phyloP scores from a whole-genome alignment of 2,329 filamentous ascomycete genomes.

The Fusarium goolgardi region DNA sequence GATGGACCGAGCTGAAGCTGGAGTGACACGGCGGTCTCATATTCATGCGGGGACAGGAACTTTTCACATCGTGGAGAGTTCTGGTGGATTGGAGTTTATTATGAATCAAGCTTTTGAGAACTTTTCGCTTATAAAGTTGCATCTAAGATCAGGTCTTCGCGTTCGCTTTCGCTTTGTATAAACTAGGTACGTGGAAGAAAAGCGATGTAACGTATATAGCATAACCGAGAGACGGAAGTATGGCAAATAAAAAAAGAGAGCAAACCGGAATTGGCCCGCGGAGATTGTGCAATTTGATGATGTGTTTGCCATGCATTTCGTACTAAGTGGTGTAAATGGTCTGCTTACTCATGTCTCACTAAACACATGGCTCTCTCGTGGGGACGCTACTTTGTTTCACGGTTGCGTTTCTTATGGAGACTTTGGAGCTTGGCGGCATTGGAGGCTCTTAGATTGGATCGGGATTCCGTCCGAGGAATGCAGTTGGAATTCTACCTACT shows the following conservation, averaged over 20 bases:
- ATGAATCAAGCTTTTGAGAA: neutral
- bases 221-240: neutral
- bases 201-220: neutral
- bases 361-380: conserved; percentile 11
- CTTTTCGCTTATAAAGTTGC: neutral
- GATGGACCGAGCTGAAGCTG: neutral
- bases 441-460: neutral
- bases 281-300: neutral
- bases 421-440: neutral
- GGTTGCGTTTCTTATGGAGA: neutral
- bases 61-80: neutral
- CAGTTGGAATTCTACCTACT: neutral
- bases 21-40: conserved; percentile 1
- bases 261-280: neutral
- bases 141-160: neutral
- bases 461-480: neutral
- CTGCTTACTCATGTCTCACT: conserved; percentile 18
- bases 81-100: neutral
- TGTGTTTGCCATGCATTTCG: neutral
- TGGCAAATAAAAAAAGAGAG: neutral
- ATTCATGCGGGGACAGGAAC: neutral
- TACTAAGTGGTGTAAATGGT: conserved; percentile 2
- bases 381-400: conserved; percentile 6
- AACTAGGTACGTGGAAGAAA: neutral
- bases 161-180: neutral